phyloP scores from a whole-genome alignment of 2,329 filamentous ascomycete species.

The Cytospora piceae region DNA sequence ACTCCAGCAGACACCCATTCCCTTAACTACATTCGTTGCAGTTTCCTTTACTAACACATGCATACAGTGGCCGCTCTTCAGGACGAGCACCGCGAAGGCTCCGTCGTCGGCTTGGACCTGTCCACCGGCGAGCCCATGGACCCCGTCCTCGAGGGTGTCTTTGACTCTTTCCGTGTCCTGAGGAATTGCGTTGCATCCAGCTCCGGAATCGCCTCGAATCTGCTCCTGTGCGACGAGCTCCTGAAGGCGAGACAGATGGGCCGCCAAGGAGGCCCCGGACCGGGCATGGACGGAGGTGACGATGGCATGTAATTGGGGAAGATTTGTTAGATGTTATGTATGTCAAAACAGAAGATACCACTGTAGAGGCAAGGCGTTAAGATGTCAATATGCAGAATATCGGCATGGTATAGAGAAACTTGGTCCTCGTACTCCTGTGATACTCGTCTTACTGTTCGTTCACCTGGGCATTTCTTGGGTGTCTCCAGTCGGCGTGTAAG shows the following conservation, averaged over 20 bases:
- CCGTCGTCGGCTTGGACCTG: slow-evolving; percentile 84
- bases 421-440: not conserved
- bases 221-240: slow-evolving; percentile 94
- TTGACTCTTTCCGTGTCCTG: slow-evolving; percentile 93
- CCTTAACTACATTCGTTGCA: too few relatives aligned
- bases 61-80: slow-evolving; percentile 77
- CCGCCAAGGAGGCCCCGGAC: slow-evolving; percentile 63
- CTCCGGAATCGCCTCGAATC: slow-evolving; percentile 91
- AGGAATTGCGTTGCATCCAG: slow-evolving; percentile 93
- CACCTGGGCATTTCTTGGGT: not conserved
- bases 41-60: slow-evolving; percentile 17
- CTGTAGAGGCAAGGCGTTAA: slow-evolving; percentile 43
- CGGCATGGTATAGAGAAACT: slow-evolving; percentile 17
- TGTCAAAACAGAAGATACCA: slow-evolving; percentile 33
- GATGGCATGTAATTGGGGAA: slow-evolving; percentile 36
- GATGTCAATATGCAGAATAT: slow-evolving; percentile 24
- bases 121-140: slow-evolving; percentile 93
- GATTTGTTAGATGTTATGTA: slow-evolving; percentile 11
- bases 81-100: slow-evolving; percentile 83
- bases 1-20: too few relatives aligned
- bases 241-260: slow-evolving; percentile 98
- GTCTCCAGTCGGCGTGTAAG: not conserved
- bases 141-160: slow-evolving; percentile 87
- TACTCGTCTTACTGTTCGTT: not conserved
- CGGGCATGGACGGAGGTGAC: slow-evolving; percentile 66